Evolutionary conservation across 2,329 filamentous ascomycete species (phyloP).

Genomic region (Beauveria sp.): DNA sequence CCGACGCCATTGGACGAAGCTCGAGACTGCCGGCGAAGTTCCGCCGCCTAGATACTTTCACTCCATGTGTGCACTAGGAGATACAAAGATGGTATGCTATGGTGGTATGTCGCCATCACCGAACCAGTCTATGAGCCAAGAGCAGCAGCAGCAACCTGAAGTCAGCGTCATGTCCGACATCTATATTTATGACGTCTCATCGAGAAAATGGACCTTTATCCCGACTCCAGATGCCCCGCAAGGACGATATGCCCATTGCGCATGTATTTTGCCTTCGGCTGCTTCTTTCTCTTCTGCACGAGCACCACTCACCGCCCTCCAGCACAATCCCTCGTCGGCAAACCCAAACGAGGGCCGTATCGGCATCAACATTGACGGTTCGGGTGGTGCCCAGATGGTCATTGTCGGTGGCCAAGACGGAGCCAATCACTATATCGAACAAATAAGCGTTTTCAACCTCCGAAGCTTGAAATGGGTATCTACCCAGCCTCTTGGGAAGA

Average conservation of each 20-base stretch:
- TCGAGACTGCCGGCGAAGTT: constrained; percentile 76
- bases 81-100: constrained; percentile 95
- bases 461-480: constrained; percentile 93
- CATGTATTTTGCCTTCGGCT: constrained; percentile 81
- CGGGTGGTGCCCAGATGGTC: constrained; percentile 92
- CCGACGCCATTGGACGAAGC: constrained; percentile 83
- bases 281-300: constrained; percentile 78
- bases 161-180: constrained; percentile 98
- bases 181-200: constrained; percentile 84
- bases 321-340: constrained; percentile 78
- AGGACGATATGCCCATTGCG: constrained; percentile 93
- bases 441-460: constrained; percentile 96
- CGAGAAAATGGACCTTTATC: constrained; percentile 78
- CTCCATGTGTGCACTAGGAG: constrained; percentile 86
- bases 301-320: constrained; percentile 77
- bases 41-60: constrained; percentile 94
- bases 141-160: constrained; percentile 63
- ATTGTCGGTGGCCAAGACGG: constrained; percentile 95
- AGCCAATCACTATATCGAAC: constrained; percentile 97
- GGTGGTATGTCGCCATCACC: constrained; percentile 89
- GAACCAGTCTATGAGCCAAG: constrained; percentile 37
- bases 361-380: constrained; percentile 82
- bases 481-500: constrained; percentile 78
- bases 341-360: constrained; percentile 83
- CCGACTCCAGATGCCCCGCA: constrained; percentile 76